Conservation (phyloP, 345 rosid genomes). For the Ricinus communis region DNA sequence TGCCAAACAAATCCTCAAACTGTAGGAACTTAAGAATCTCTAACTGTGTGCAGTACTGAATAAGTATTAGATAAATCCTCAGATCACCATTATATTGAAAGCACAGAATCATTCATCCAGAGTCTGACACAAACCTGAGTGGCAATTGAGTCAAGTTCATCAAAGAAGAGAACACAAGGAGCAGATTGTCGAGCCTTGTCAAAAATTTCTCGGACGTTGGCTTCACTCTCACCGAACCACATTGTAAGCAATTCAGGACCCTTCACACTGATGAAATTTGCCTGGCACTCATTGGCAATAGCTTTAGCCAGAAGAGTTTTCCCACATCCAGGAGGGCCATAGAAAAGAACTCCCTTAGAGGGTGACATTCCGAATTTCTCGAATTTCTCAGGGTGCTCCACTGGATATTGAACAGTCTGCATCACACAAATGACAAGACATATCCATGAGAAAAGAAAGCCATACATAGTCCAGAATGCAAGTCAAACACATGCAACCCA, state of each 20-base stretch:
- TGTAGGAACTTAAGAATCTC: too few relatives aligned
- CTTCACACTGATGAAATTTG: conserved; percentile 92
- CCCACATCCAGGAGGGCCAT: conserved; percentile 98
- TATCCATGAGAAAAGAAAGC: background rate
- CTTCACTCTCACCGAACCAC: conserved; percentile 99
- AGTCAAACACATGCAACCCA: background rate
- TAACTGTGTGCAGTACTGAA: background rate
- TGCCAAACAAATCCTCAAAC: background rate
- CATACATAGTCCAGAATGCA: background rate
- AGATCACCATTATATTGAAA: background rate
- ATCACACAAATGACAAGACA: conserved; percentile 3
- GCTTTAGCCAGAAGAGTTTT: conserved; percentile 98
- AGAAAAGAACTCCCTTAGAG: conserved; percentile 93
- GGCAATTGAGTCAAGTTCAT: conserved; percentile 96
- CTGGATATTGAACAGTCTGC: conserved; percentile 98
- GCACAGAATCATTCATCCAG: background rate
- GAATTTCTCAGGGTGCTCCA: conserved; percentile 97
- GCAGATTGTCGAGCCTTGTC: conserved; percentile 97
- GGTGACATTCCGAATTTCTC: conserved; percentile 98
- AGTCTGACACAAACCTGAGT: conserved; percentile 56
- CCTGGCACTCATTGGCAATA: conserved; percentile 95
- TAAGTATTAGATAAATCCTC: background rate
- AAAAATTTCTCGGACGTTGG: conserved; percentile 91
- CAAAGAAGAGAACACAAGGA: conserved; percentile 91
- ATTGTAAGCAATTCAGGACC: conserved; percentile 95